Evolutionary conservation across 352 stramenopile species (phyloP), one percentile per base, ranked within the genome.

Genomic region (Phytophthora constricta): DNA sequence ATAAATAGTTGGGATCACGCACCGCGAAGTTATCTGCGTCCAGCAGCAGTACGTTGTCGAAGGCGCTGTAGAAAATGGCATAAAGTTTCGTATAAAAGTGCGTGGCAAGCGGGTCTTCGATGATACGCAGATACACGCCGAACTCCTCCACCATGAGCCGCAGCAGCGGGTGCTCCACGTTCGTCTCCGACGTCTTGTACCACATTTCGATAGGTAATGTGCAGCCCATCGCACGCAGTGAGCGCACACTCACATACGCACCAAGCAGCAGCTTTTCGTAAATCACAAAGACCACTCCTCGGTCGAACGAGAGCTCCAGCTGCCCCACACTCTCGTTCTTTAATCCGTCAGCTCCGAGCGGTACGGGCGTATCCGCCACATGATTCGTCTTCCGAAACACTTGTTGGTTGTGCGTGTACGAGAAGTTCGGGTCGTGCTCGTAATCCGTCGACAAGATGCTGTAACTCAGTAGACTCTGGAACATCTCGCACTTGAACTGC

Each of bases 11-110:
- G 45, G 79, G 81, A 50, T 90, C 81, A 28, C 77, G 76, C 53
- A 85, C 67, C 0, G 81, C 71, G 55, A 87, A 85, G 57, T 90
- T 90, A 66, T 90, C 81, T 23, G 76, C 79, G 46, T 87, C 81
- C 46, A 90, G 53, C 42, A 90, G 64, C 68, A 90, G 50, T 10
- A 87, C 77, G 20, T 76, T 73, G 57, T 87, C 74, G 41, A 90
- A 90, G 1, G 76, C 72, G 22, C 60, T 76, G 28, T 84, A 87
- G 47, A 81, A 84, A n/a, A 87, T 64, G 1, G 75, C 77, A 46
- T 86, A 76, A 3, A 83, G 65, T 50, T 90, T 90, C 17, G 78
- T 83, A 55, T 85, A 86, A 46, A 86, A 89, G 14, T 70, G 50
- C n/a, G 61, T 76, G 20, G 79, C 78, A 10, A 64, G 25, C 10